These are phyloP conservation scores for Stygiomarasmius scandens DNA, from an alignment of 1,284 basidiomycete genomes.

Conservation along the genomic window DNA sequence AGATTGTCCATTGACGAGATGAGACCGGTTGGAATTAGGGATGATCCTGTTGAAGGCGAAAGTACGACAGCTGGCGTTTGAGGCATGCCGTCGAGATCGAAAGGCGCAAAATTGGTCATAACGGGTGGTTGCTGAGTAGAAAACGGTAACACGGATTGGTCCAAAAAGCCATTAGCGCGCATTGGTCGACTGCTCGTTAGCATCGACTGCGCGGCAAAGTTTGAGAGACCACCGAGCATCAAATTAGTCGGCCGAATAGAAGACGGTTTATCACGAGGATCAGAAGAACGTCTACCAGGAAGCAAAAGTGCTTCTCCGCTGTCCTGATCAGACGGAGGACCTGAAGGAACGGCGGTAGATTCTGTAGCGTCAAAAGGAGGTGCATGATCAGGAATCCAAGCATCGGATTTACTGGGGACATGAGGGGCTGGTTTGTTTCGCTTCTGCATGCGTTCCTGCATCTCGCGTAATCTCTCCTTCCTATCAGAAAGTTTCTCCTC, in stretches of 20 bases:
- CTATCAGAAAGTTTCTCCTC: constrained; percentile 60
- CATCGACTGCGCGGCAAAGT: constrained; percentile 26
- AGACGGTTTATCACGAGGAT: constrained; percentile 18
- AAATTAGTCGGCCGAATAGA: constrained; percentile 40
- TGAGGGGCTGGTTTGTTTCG: constrained; percentile 35
- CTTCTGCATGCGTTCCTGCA: constrained; percentile 53
- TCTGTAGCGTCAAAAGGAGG: not conserved
- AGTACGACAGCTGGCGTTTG: constrained; percentile 25
- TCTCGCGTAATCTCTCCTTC: constrained; percentile 51
- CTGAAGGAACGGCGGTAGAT: constrained; percentile 1
- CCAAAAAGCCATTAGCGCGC: constrained; percentile 38
- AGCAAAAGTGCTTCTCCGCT: not conserved
- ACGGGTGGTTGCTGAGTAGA: constrained; percentile 1
- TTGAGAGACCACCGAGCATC: constrained; percentile 41
- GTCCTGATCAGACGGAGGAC: constrained; percentile 1
- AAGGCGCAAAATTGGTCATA: constrained; percentile 49
- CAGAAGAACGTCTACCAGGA: constrained; percentile 16
- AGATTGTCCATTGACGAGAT: constrained; percentile 56
- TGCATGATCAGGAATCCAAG: constrained; percentile 12
- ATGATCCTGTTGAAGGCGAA: constrained; percentile 45
- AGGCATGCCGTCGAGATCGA: constrained; percentile 37
- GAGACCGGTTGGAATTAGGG: constrained; percentile 60
- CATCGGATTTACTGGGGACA: not conserved
- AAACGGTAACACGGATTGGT: constrained; percentile 4
- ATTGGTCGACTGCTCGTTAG: constrained; percentile 23